Base-by-base conservation (phyloP, 1,284 basidiomycete genomes). In the Coriolopsis trogii region DNA sequence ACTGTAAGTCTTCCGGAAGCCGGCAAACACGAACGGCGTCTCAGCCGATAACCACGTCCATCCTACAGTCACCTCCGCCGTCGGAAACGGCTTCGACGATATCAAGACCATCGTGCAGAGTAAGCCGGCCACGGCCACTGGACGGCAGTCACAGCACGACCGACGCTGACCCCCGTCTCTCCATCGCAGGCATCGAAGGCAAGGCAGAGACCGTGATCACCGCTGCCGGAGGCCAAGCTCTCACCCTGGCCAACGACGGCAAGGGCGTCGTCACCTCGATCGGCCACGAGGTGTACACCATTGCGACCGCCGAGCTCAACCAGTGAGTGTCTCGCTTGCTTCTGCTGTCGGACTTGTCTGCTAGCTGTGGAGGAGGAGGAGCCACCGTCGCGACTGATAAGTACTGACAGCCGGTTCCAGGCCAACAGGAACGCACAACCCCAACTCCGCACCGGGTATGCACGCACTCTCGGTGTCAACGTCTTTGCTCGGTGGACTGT, bases 211-310 rank as follows among this genome's bases (percentile, higher is more conserved):
- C 40, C 25, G 6, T 48, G 13, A 20, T 48, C 24, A 48, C 31
- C n/a, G 46, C 24, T 3, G 46, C 31, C 6, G 39, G 40, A 24
- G 46, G 46, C 16, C 30, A 48, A 15, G 31, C 18, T 7, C 20
- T 36, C 33, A 41, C 46, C 13, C 24, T 47, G 21, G 40, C 39
- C 13, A 20, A 23, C 2, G 40, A 41, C 18, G 46, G 28, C 2
- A 30, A 25, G 10, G 44, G 34, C n/a, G n/a, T 46, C n/a, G 45
- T 29, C 20, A 46, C 45, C 28, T 30, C 45, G 13, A 31, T 46
- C 28, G 45, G 26, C 13, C 37, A 18, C 33, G n/a, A 34, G 20
- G 33, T 9, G 6, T 34, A 34, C n/a, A 34, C 33, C 13, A 34
- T 2, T 6, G 10, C 10, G 6, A 34, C 31, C 12, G 16, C 31